Evolutionary conservation across 2,329 filamentous ascomycete species (phyloP).

Genomic region (Talaromyces marneffei): DNA sequence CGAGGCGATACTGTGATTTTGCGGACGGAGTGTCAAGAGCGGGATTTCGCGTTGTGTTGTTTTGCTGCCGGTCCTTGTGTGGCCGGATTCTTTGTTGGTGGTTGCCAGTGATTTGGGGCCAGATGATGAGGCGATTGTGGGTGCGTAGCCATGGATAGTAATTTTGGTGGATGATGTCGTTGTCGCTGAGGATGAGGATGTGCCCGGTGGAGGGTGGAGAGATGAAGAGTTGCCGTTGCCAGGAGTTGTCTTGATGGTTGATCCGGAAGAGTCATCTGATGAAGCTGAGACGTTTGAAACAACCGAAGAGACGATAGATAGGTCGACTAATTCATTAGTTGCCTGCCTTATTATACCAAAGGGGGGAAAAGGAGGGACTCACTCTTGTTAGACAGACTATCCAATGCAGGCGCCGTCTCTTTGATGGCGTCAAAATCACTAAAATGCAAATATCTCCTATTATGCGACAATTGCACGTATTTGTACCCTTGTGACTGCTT

Average conservation of each 20-base stretch:
- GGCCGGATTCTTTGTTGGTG: slow-evolving; percentile 30
- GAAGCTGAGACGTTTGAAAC: slow-evolving; percentile 82
- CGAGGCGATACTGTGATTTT: slow-evolving; percentile 74
- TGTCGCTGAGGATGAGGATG: slow-evolving; percentile 9
- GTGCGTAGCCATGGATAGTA: slow-evolving; percentile 72
- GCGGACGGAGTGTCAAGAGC: slow-evolving; percentile 75
- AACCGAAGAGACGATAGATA: slow-evolving; percentile 82
- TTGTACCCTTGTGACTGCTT: slow-evolving; percentile 60
- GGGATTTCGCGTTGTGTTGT: slow-evolving; percentile 57
- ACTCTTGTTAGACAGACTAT: slow-evolving; percentile 69
- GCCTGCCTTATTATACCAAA: neutral
- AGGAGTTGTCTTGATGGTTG: slow-evolving; percentile 42
- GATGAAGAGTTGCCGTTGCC: slow-evolving; percentile 19
- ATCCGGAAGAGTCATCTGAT: slow-evolving; percentile 45
- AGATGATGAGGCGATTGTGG: slow-evolving; percentile 20
- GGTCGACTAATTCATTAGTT: slow-evolving; percentile 55
- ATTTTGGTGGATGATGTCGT: slow-evolving; percentile 64
- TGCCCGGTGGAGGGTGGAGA: neutral
- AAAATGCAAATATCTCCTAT: slow-evolving; percentile 84
- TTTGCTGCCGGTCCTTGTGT: slow-evolving; percentile 29
- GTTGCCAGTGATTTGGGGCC: slow-evolving; percentile 20
- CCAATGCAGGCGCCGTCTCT: slow-evolving; percentile 62
- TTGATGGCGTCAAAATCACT: slow-evolving; percentile 69
- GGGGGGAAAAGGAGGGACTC: slow-evolving; percentile 21
- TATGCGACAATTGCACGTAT: slow-evolving; percentile 84